A percentile compares a stretch with the other conserved stretches of the same genome.
These are phyloP conservation scores for Coemansia sp. DNA, from an alignment of 192 early-diverging fungal species.

Conservation along the genomic window DNA sequence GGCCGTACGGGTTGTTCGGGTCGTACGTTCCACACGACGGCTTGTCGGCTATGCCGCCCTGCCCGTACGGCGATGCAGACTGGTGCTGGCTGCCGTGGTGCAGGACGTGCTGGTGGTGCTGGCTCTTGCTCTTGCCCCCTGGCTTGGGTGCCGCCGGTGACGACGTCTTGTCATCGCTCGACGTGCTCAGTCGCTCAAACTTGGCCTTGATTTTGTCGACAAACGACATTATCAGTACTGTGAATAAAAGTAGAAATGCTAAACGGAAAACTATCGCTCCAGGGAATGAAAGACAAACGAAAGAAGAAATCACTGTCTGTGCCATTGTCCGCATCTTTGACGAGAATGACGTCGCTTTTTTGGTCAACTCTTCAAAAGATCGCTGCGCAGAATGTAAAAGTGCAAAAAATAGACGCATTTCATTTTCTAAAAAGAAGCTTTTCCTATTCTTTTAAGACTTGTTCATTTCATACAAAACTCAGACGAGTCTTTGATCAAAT, in stretches of 20 bases:
- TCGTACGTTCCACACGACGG: too few relatives aligned
- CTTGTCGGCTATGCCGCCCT: too few relatives aligned
- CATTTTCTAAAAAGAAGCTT: too few relatives aligned
- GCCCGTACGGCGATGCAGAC: too few relatives aligned
- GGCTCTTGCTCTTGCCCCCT: neutral
- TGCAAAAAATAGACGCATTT: too few relatives aligned
- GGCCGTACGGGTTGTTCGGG: too few relatives aligned
- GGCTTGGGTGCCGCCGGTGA: conserved; percentile 1
- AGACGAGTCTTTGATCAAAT: too few relatives aligned
- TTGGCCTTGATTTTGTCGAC: conserved; percentile 40
- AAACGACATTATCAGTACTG: conserved; percentile 14
- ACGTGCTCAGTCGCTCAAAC: conserved; percentile 31
- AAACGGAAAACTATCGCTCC: neutral
- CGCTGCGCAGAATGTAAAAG: too few relatives aligned
- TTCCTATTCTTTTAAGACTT: too few relatives aligned
- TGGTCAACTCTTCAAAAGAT: neutral
- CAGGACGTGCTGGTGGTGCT: neutral
- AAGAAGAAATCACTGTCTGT: neutral
- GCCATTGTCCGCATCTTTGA: too few relatives aligned
- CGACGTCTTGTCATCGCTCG: conserved; percentile 10
- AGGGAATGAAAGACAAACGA: neutral
- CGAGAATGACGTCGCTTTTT: neutral
- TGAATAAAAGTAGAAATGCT: neutral
- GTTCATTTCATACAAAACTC: too few relatives aligned
- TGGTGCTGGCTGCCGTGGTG: neutral